phyloP scores from a whole-genome alignment of 2,329 filamentous ascomycete genomes.

The Aspergillus persii region DNA sequence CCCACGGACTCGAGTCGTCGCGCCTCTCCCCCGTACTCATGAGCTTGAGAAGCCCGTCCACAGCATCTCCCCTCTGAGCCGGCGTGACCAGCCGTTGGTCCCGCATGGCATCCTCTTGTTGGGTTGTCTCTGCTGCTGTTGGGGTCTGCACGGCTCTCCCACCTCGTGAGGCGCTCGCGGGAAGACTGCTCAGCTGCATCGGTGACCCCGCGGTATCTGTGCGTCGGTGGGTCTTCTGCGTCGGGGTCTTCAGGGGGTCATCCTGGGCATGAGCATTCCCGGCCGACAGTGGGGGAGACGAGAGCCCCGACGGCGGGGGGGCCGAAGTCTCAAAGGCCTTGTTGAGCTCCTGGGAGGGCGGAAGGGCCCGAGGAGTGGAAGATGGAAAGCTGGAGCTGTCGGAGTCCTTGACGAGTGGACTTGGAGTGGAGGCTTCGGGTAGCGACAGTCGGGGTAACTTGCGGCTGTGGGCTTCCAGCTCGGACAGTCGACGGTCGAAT shows the following conservation, averaged over 20 bases:
- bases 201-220: conserved; percentile 23
- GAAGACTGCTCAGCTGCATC: conserved; percentile 38
- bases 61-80: conserved; percentile 36
- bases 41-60: conserved; percentile 40
- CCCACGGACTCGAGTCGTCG: conserved; percentile 24
- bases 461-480: conserved; percentile 41
- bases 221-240: conserved; percentile 13
- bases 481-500: conserved; percentile 40
- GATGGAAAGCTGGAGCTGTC: neutral
- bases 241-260: conserved; percentile 22
- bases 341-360: conserved; percentile 18
- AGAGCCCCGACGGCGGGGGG: conserved; percentile 10
- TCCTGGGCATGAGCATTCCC: conserved; percentile 8
- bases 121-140: neutral
- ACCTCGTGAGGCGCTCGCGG: conserved; percentile 25
- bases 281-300: conserved; percentile 19
- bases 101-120: neutral
- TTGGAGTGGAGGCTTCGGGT: conserved; percentile 8
- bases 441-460: conserved; percentile 32
- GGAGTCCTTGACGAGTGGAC: neutral
- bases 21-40: conserved; percentile 36
- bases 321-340: conserved; percentile 8
- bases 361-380: conserved; percentile 7
- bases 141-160: neutral
- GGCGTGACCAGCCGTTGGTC: conserved; percentile 16